Evolutionary conservation across 2,329 filamentous ascomycete species (phyloP), one percentile per base, ranked within the genome.

Genomic region (Macrophomina pseudophaseolina): DNA sequence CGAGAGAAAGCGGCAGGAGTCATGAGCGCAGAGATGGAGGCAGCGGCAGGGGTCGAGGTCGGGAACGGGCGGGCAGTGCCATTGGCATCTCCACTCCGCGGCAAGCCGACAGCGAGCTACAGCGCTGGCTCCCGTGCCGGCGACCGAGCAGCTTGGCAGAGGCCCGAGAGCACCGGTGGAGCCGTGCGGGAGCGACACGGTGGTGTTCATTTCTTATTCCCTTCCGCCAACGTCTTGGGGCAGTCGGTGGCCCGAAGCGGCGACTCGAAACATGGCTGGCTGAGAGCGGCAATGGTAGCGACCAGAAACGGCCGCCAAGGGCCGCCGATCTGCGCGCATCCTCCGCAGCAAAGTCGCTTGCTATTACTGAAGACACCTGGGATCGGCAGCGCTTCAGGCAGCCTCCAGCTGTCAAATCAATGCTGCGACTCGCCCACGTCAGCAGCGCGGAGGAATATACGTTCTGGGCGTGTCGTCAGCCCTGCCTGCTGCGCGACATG

Each of bases 401-500:
- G 56, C 56, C 56, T 60, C 56, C 14, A 16, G 54, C 54, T 44
- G 54, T 23, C 35, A 56, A 40, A 28, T 28, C 53, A 40, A 30
- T 44, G 35, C 35, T 30, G 54, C 56, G 28, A 35, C 28, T 35
- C 42, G 58, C 58, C 58, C 58, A 62, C 58, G 58, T 62, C 58
- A 62, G 58, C 58, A 62, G 58, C 58, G 58, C 58, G 58, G 58
- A 62, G 58, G 30, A 49, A 49, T 23, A 48, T 38, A 62, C 58
- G 32, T 38, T 62, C 44, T 62, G 58, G 58, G 42, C 58, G 32
- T 32, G 58, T 62, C 58, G 58, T 62, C 58, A 62, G 58, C 56
- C 56, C 56, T 46, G 56, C 40, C 56, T 60, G 56, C 56, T 60
- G 56, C 56, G 56, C 56, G 56, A 60, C 56, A 60, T 48, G 54